phyloP scores from a whole-genome alignment of 2,329 filamentous ascomycete genomes.

The Colletotrichum liriopes region DNA sequence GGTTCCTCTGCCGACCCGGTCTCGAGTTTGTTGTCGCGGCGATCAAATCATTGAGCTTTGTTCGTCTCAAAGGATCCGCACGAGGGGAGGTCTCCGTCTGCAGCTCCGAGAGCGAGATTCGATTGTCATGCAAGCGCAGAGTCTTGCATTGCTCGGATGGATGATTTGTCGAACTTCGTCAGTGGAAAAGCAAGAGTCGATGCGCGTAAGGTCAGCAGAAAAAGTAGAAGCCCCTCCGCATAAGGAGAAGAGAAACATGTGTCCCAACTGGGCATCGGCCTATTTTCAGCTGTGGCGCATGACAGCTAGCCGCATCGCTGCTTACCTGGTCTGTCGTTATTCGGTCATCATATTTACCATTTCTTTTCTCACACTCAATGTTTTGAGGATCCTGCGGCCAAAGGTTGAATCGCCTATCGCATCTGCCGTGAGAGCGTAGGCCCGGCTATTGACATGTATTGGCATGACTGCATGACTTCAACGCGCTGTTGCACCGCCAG shows the following conservation, averaged over 20 bases:
- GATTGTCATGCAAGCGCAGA: constrained; percentile 6
- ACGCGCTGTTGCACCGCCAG: background rate
- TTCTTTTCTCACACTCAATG: background rate
- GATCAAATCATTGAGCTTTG: background rate
- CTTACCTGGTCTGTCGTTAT: background rate
- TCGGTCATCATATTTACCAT: background rate
- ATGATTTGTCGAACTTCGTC: background rate
- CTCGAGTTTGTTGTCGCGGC: background rate
- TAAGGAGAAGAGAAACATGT: background rate
- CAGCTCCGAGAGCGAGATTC: background rate
- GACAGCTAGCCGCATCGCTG: background rate
- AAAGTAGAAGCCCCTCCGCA: background rate
- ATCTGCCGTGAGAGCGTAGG: constrained; percentile 16
- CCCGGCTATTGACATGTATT: background rate
- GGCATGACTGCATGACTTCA: background rate
- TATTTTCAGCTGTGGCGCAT: constrained; percentile 36
- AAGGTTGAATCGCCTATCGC: constrained; percentile 1
- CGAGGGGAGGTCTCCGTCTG: background rate
- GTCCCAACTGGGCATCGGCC: constrained; percentile 4
- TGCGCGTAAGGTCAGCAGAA: background rate
- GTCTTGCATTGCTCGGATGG: background rate
- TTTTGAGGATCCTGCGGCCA: background rate
- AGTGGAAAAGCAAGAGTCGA: background rate
- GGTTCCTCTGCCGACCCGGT: constrained; percentile 23
- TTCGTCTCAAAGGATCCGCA: constrained; percentile 17